Conservation (phyloP, 148 eudicot species). For the Chenopodium album region DNA sequence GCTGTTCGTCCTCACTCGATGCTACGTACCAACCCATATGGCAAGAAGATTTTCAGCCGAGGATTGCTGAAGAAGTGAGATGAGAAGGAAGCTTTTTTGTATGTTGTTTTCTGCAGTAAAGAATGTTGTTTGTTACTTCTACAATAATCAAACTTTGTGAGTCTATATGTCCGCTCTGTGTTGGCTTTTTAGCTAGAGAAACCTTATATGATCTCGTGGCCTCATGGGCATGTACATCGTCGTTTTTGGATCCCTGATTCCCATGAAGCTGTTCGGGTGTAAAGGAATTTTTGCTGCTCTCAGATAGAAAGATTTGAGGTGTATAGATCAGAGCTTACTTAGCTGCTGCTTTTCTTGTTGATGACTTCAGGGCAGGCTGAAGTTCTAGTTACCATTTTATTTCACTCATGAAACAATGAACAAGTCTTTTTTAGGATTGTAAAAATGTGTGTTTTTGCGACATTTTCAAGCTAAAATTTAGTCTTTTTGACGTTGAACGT, state of each 20-base stretch:
- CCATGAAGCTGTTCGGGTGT: conserved; percentile 20
- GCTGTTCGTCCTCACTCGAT: conserved; percentile 52
- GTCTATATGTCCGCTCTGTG: neutral
- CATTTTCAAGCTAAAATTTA: neutral
- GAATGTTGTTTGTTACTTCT: conserved; percentile 27
- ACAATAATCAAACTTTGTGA: neutral
- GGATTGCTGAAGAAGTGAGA: conserved; percentile 60
- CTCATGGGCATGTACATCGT: neutral
- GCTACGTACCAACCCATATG: conserved; percentile 56
- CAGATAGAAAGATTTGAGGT: neutral
- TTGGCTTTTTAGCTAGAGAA: conserved; percentile 6
- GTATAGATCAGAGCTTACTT: neutral
- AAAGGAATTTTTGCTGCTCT: conserved; percentile 19
- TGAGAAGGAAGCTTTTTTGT: conserved; percentile 16
- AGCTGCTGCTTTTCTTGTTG: conserved; percentile 6
- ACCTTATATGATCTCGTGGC: neutral
- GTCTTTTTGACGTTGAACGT: neutral
- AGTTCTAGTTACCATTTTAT: neutral
- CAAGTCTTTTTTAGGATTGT: neutral
- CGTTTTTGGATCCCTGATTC: conserved; percentile 7
- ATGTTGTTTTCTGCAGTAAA: conserved; percentile 25
- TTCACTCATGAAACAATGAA: neutral
- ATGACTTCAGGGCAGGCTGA: neutral
- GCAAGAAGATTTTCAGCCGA: conserved; percentile 63
- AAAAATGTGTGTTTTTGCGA: neutral